Evolutionary conservation across 202 grass and related monocot species (phyloP), one percentile per base, ranked within the genome.

Genomic region (Alloteropsis angusta): DNA sequence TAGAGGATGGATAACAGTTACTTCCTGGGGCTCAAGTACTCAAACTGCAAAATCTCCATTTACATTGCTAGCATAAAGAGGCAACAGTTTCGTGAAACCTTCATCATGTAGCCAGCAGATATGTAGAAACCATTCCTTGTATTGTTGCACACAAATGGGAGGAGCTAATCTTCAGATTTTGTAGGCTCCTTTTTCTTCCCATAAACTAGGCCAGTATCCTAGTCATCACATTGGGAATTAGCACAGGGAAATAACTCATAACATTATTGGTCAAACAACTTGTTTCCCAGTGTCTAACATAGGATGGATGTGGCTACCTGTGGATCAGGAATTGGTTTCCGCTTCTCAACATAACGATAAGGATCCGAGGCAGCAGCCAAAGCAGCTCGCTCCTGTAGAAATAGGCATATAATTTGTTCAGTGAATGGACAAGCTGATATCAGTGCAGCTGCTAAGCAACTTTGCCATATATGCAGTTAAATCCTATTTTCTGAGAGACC

Each of bases 281-380:
- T 39, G 16, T 74, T 35, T 4, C 36, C 10, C 52, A 4, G 10
- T 9, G 75, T 46, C 7, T 11, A 49, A 19, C 67, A 55, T 8
- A 42, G 37, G 65, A 16, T 43, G 38, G 58, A 44, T 25, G 34
- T 58, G n/a, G 46, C 26, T 91, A 95, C 96, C 87, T 98, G 90
- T 16, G 90, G 90, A 77, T 99, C 96, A 84, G 92, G 92, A 87
- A 99, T 91, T 47, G 96, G 96, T 71, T 89, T 99, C 56, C 84
- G 83, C 82, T 99, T 99, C 85, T 99, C 96, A 70, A 99, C 60
- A 85, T 95, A 98, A 5, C 95, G 88, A 61, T 93, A 93, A 46
- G 82, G 90, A 85, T 99, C 88, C 0, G 85, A 83, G 60, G 90
- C 96, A 58, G 91, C 85, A 77, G 90, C 82, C 72, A 93, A 80